phyloP scores from a whole-genome alignment of 768 basidiomycete genomes.

The Hemileccinum rubropunctum region DNA sequence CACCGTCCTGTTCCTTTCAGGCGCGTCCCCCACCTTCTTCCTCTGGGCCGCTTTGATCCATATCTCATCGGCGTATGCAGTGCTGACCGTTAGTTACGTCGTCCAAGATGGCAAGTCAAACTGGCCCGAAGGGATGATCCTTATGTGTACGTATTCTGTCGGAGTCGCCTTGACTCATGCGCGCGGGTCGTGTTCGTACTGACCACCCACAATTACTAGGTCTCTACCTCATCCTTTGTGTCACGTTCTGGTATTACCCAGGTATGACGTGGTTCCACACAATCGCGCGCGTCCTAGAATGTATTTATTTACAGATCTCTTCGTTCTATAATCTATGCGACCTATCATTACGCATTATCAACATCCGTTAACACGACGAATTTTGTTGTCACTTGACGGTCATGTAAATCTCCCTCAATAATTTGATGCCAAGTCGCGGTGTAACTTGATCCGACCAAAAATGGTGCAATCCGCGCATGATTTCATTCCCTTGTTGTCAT shows the following conservation, averaged over 20 bases:
- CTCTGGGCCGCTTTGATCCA: background rate
- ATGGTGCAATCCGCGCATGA: too few species aligned
- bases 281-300: background rate
- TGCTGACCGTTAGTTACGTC: slow-evolving; percentile 81
- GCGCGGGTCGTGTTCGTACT: background rate
- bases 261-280: slow-evolving; percentile 27
- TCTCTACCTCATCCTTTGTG: slow-evolving; percentile 55
- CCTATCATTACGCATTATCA: too few species aligned
- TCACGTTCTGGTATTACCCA: slow-evolving; percentile 54
- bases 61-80: slow-evolving; percentile 29
- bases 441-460: too few species aligned
- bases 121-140: slow-evolving; percentile 83
- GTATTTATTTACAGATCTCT: too few species aligned
- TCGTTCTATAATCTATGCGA: background rate
- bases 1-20: slow-evolving; percentile 18
- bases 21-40: slow-evolving; percentile 12
- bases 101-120: slow-evolving; percentile 86
- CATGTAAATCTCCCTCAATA: too few species aligned
- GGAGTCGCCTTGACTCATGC: background rate
- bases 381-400: too few species aligned
- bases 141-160: slow-evolving; percentile 48
- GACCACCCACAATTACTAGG: slow-evolving; percentile 25
- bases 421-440: too few species aligned
- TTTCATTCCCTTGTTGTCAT: too few species aligned
- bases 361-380: too few species aligned